These are phyloP conservation scores for Thyridium curvatum DNA, from an alignment of 2,329 filamentous ascomycete species.

Conservation along the genomic window DNA sequence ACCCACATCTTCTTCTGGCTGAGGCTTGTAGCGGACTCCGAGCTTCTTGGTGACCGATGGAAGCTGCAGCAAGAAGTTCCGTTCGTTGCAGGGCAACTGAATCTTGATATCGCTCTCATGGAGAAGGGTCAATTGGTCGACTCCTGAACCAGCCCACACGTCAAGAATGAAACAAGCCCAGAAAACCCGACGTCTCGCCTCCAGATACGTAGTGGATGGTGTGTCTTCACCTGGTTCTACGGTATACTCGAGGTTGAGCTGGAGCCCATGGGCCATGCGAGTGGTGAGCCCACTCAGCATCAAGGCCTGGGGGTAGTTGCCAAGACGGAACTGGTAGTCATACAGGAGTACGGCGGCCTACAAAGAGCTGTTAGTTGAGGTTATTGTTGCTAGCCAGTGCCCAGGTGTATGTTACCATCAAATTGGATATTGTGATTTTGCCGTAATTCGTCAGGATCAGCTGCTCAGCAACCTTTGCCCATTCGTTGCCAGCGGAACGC, in stretches of 20 bases:
- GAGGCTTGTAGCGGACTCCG: no score
- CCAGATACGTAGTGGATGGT: constrained; percentile 4
- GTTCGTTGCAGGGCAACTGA: constrained; percentile 16
- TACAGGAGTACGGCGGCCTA: constrained; percentile 10
- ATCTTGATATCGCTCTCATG: constrained; percentile 8
- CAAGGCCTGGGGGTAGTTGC: constrained; percentile 8
- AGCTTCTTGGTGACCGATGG: constrained; percentile 6
- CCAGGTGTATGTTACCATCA: constrained; percentile 6
- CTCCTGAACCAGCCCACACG: constrained; percentile 7
- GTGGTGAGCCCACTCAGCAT: constrained; percentile 21
- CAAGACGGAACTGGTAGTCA: constrained; percentile 8
- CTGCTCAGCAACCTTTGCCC: constrained; percentile 8
- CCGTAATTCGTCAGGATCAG: constrained; percentile 4
- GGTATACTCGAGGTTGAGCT: constrained; percentile 28
- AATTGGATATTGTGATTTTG: constrained; percentile 5
- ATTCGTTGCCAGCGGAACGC: constrained; percentile 6
- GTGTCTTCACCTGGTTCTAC: constrained; percentile 1
- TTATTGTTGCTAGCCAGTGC: neutral
- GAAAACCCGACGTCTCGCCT: constrained; percentile 8
- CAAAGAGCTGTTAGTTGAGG: no score
- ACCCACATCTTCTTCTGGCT: constrained; percentile 10
- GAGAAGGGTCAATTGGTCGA: constrained; percentile 7
- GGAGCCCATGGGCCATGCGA: constrained; percentile 35
- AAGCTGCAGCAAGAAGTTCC: constrained; percentile 7
- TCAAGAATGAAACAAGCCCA: constrained; percentile 11